Evolutionary conservation across 306 rosid genomes (phyloP), one percentile per base, ranked within the genome.

Genomic region (Pueraria montana): DNA sequence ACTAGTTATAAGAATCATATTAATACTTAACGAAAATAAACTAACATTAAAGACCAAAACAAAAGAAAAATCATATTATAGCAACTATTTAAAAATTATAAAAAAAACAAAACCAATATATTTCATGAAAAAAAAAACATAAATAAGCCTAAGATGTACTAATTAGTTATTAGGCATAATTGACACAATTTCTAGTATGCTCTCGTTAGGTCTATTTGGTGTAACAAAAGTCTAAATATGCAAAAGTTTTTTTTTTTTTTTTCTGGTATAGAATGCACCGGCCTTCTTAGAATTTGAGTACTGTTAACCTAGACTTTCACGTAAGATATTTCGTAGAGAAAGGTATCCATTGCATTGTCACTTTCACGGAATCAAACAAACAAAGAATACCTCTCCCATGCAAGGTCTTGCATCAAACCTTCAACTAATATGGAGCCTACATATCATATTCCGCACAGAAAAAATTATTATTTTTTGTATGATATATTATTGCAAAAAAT

Each of bases 331-430:
- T 80, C 64, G 17, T 45, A 17, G 40, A 32, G 43, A 72, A 52
- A 78, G 55, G 76, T 72, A 1, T 32, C 14, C 9, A 58, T 23
- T 69, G 84, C 52, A 74, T 78, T 58, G 86, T 79, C 89, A 74
- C 48, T 68, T 74, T 74, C 84, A 24, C 8, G 14, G 69, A 59
- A 72, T 55, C 63, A 78, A 82, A 74, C 77, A 67, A 72, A 23
- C 67, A 86, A 78, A 23, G 66, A 86, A 78, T 34, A 53, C 80
- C 66, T 81, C 70, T 78, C 43, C 74, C 77, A 77, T 65, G 75
- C 71, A 78, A 66, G 74, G 68, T 49, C 58, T 61, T 36, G 58
- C 74, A 72, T 73, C n/a, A 46, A 81, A 65, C 38, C 23, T 43
- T 82, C 70, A 78, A 78, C 76, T 17, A 45, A 66, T 32, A 58